Evolutionary conservation across 1,284 basidiomycete genomes (phyloP).

Genomic region (Acaromyces ingoldii): DNA sequence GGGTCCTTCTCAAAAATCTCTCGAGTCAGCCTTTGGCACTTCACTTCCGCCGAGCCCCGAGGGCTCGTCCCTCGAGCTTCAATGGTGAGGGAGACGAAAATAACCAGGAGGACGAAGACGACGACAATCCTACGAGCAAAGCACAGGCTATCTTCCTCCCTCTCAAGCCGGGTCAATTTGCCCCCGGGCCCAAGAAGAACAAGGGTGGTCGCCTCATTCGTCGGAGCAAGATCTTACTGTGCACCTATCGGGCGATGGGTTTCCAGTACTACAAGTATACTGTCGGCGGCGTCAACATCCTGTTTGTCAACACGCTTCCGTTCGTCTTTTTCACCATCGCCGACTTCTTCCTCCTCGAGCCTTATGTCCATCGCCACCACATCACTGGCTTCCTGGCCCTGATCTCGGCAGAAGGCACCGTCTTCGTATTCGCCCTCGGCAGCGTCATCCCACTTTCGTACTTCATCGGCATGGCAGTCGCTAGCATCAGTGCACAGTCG

Average conservation of each 20-base stretch:
- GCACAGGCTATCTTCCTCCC: too few species aligned
- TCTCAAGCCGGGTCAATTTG: slow-evolving; percentile 52
- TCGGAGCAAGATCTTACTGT: slow-evolving; percentile 73
- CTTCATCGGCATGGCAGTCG: slow-evolving; percentile 99
- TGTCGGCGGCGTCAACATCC: slow-evolving; percentile 94
- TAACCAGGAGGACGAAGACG: slow-evolving; percentile 22
- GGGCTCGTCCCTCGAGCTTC: slow-evolving; percentile 11
- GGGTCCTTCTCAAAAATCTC: slow-evolving; percentile 83
- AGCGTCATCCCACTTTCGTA: slow-evolving; percentile 96
- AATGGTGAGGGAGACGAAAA: slow-evolving; percentile 15
- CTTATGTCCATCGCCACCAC: slow-evolving; percentile 64
- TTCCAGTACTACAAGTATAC: slow-evolving; percentile 98
- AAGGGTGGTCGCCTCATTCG: slow-evolving; percentile 54
- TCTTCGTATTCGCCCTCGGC: slow-evolving; percentile 79
- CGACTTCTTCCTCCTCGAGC: slow-evolving; percentile 79
- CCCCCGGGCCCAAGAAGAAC: slow-evolving; percentile 51
- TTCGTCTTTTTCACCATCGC: slow-evolving; percentile 93
- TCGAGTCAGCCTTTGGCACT: slow-evolving; percentile 75
- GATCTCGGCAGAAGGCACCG: slow-evolving; percentile 69
- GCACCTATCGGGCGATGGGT: slow-evolving; percentile 87
- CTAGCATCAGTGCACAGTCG: slow-evolving; percentile 93
- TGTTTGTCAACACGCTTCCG: slow-evolving; percentile 92
- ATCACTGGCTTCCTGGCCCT: slow-evolving; percentile 61
- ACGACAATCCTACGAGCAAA: slow-evolving; percentile 41
- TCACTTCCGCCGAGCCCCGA: slow-evolving; percentile 68